Evolutionary conservation across 768 basidiomycete species (phyloP).

Genomic region (Tulasnella sp.): DNA sequence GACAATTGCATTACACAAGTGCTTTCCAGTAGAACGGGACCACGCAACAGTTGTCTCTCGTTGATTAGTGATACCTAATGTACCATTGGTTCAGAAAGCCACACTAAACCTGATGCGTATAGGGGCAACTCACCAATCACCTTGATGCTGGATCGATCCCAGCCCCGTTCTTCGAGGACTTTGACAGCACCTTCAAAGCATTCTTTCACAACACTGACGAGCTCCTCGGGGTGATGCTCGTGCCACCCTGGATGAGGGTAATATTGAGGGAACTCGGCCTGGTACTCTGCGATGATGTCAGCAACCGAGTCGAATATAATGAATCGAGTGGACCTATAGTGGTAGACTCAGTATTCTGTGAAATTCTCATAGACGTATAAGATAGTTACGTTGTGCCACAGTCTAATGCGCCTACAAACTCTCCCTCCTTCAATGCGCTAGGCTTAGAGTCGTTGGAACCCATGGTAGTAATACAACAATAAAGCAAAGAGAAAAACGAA

Average conservation of each 20-base stretch:
- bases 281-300: slow-evolving; percentile 76
- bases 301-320: slow-evolving; percentile 83
- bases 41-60: slow-evolving; percentile 92
- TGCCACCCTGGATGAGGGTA: slow-evolving; percentile 93
- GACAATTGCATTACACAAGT: slow-evolving; percentile 79
- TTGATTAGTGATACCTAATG: slow-evolving; percentile 84
- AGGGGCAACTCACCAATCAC: slow-evolving; percentile 78
- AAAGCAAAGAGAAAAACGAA: too few relatives aligned
- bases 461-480: slow-evolving; percentile 1
- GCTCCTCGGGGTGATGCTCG: slow-evolving; percentile 80
- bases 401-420: slow-evolving; percentile 86
- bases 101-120: slow-evolving; percentile 20
- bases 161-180: slow-evolving; percentile 59
- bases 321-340: slow-evolving; percentile 71
- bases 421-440: slow-evolving; percentile 20
- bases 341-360: neutral
- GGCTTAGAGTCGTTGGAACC: neutral
- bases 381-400: slow-evolving; percentile 81
- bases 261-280: slow-evolving; percentile 89
- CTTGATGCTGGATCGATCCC: slow-evolving; percentile 69
- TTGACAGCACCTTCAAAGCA: slow-evolving; percentile 65
- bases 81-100: slow-evolving; percentile 6
- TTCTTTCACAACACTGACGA: slow-evolving; percentile 55
- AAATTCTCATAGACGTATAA: slow-evolving; percentile 1
- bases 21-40: slow-evolving; percentile 81